Conservation (phyloP, 164 flowering plant genomes). For the Buxus sempervirens region DNA sequence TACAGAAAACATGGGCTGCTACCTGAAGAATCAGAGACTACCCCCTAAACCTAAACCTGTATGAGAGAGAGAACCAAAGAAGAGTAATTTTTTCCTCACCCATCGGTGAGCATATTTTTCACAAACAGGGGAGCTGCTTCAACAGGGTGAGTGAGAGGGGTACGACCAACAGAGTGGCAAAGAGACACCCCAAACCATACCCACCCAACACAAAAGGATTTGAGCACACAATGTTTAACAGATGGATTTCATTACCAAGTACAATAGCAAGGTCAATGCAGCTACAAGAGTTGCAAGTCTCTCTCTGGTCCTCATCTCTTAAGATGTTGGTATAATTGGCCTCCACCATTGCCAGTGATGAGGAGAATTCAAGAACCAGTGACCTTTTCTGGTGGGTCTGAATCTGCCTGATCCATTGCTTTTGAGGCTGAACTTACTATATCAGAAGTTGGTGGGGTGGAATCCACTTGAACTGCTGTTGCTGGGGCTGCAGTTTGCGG, state of each 20-base stretch:
- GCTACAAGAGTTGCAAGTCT: not conserved
- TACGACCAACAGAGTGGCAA: no score
- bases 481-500: conserved; percentile 14
- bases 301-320: not conserved
- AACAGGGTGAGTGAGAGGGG: no score
- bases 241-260: no score
- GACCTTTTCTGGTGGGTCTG: not conserved
- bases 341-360: not conserved
- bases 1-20: not conserved
- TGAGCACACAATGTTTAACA: no score
- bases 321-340: not conserved
- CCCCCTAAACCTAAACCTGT: not conserved
- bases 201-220: no score
- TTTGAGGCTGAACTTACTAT: not conserved
- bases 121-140: no score
- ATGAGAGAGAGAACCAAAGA: no score
- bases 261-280: no score
- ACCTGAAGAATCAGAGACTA: not conserved
- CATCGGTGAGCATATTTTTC: no score
- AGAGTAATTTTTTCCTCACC: no score
- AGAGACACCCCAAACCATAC: no score
- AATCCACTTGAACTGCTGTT: conserved; percentile 16
- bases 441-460: conserved; percentile 10
- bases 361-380: not conserved
- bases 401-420: conserved; percentile 10